Evolutionary conservation across 2,329 filamentous ascomycete species (phyloP), one percentile per base, ranked within the genome.

Genomic region (Colletotrichum gigasporum): DNA sequence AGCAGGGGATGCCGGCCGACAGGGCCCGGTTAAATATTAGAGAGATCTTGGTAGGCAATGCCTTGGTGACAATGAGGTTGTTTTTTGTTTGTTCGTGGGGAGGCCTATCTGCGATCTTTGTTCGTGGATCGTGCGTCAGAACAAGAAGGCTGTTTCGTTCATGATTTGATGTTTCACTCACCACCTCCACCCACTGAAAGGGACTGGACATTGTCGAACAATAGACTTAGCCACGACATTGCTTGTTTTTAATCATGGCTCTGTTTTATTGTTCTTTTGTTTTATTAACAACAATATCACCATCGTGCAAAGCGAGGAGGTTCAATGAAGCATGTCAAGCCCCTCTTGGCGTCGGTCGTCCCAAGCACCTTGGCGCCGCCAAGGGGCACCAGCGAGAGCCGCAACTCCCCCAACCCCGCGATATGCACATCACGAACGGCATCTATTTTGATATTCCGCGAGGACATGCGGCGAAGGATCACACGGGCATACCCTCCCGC

Each of bases 351-450:
- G 34, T 28, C 8, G 18, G 37, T 30, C 11, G 53, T 58, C 32
- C 54, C 44, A 57, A 57, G 54, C 22, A 16, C 18, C 53, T 59
- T 63, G 35, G 60, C 53, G 30, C 41, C 47, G 24, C 34, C 18
- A 47, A 47, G 41, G 56, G 56, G 28, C 54, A 59, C 47, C 48
- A 44, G 12, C 22, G 48, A 64, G 61, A 61, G 61, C 61, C 61
- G 61, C 56, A 64, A 61, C 56, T 37, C 18, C 56, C 42, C 35
- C 26, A 30, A 55, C 61, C 61, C 47, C 14, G 20, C 16, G 16
- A 34, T 5, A 32, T 12, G 22, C 50, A 55, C 28, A 32, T 42
- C 20, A 30, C 9, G 5, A 30, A 24, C 9, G 5, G n/a, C 4
- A 34, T 41, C 11, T 16, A 24, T 37, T 20, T 32, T 22, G 16